phyloP scores from a whole-genome alignment of 768 basidiomycete genomes.

The Kwoniella mangroviensis region DNA sequence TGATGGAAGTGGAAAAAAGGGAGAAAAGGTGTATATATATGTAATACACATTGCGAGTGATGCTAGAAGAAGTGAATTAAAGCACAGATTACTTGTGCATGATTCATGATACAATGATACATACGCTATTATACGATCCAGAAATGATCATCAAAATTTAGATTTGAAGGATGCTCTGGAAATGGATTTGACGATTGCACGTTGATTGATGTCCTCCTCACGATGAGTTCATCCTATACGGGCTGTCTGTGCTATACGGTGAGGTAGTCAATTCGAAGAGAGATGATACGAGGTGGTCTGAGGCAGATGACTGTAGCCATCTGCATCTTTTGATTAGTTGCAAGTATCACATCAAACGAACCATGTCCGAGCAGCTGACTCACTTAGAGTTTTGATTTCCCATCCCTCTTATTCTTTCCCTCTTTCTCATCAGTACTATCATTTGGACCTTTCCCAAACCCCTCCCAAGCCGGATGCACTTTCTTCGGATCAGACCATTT shows the following conservation, averaged over 20 bases:
- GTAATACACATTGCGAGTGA: neutral
- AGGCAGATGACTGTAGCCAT: too few relatives aligned
- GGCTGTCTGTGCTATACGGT: too few relatives aligned
- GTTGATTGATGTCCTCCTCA: too few relatives aligned
- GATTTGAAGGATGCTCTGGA: neutral
- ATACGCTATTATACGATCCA: neutral
- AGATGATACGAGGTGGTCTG: too few relatives aligned
- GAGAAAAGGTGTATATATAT: neutral
- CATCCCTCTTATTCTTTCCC: constrained; percentile 5
- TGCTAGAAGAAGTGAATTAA: neutral
- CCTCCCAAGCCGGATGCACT: constrained; percentile 45
- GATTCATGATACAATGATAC: neutral
- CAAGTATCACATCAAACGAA: neutral
- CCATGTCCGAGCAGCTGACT: neutral
- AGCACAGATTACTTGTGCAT: neutral
- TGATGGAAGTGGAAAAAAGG: neutral
- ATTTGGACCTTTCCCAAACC: constrained; percentile 25
- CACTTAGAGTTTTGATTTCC: constrained; percentile 32
- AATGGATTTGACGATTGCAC: too few relatives aligned
- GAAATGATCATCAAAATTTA: neutral
- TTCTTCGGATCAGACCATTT: constrained; percentile 35
- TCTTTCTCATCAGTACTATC: constrained; percentile 1
- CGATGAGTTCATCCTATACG: too few relatives aligned
- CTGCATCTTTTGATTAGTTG: neutral
- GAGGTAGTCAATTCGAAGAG: too few relatives aligned